Percentiles rank a stretch among this genome's conserved stretches.
phyloP scores from a whole-genome alignment of 2,329 filamentous ascomycete genomes.

The Domatiomyces globalis region DNA sequence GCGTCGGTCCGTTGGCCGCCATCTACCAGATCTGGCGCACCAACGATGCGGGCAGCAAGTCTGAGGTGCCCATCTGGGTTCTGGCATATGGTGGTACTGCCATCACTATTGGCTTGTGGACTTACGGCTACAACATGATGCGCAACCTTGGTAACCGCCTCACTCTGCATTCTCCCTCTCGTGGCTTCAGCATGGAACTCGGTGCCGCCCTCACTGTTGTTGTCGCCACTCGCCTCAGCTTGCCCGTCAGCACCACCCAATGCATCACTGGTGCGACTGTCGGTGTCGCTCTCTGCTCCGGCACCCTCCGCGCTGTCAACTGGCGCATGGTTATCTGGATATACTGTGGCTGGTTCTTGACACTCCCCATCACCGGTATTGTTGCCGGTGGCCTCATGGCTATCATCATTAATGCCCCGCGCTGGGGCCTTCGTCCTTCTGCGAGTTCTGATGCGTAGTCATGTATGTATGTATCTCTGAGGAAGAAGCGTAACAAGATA shows the following conservation, averaged over 20 bases:
- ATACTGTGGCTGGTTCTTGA: conserved; percentile 52
- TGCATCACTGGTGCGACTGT: conserved; percentile 59
- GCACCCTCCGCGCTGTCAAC: conserved; percentile 56
- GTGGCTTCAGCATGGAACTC: conserved; percentile 60
- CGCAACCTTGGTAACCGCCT: conserved; percentile 73
- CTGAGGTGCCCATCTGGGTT: conserved; percentile 58
- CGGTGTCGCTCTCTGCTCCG: conserved; percentile 46
- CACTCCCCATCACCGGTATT: conserved; percentile 47
- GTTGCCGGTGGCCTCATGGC: conserved; percentile 40
- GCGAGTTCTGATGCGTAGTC: background rate
- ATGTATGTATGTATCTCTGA: background rate
- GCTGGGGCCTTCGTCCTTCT: conserved; percentile 23
- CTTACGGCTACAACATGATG: conserved; percentile 77
- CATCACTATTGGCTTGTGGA: conserved; percentile 54
- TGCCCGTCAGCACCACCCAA: conserved; percentile 66
- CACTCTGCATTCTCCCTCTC: conserved; percentile 49
- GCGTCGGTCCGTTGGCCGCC: conserved; percentile 53
- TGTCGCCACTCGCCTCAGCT: conserved; percentile 57
- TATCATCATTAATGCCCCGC: conserved; percentile 44
- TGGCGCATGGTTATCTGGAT: conserved; percentile 57
- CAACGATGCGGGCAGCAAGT: conserved; percentile 47
- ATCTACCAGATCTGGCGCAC: conserved; percentile 55
- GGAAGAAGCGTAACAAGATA: too few relatives aligned
- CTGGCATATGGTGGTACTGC: conserved; percentile 51
- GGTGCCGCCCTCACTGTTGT: conserved; percentile 63